Conservation (phyloP, 441 rosid genomes). For the Brassica balearica region DNA sequence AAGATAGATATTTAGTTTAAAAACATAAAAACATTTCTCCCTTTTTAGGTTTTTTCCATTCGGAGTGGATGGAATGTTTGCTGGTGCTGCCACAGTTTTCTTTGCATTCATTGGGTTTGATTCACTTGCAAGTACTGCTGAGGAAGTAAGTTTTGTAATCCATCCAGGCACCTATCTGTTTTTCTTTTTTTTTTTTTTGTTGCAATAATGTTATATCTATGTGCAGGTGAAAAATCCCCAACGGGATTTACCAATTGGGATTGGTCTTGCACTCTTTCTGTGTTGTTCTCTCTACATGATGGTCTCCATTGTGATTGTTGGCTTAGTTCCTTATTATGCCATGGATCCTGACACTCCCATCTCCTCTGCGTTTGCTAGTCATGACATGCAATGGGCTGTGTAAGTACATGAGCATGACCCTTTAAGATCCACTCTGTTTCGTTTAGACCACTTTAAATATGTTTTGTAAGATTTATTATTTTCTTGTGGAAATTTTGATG, state of each 20-base stretch:
- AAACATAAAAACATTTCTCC: background rate
- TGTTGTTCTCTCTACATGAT: conserved; percentile 93
- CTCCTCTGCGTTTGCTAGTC: conserved; percentile 86
- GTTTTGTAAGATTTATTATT: background rate
- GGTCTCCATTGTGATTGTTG: conserved; percentile 89
- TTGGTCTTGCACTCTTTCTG: conserved; percentile 80
- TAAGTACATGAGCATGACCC: conserved; percentile 50
- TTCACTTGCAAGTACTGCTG: conserved; percentile 98
- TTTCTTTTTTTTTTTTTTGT: background rate
- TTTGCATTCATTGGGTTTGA: conserved; percentile 97
- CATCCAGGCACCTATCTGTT: conserved; percentile 10
- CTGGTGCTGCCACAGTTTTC: conserved; percentile 93
- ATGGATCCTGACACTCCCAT: conserved; percentile 99
- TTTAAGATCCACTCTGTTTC: background rate
- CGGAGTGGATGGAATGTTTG: conserved; percentile 96
- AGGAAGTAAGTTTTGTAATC: conserved; percentile 63
- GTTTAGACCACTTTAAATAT: background rate
- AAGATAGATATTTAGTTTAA: no score
- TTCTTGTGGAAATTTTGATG: no score
- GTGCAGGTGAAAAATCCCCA: conserved; percentile 94
- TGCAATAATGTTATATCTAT: conserved; percentile 14
- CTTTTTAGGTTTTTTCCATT: conserved; percentile 76
- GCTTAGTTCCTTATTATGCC: conserved; percentile 88
- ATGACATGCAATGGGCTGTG: conserved; percentile 99
- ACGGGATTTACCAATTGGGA: conserved; percentile 94